Percentiles rank a stretch among this genome's conserved stretches.
These are phyloP conservation scores for Lepidium africanum DNA, from an alignment of 345 rosid genomes.

Conservation along the genomic window DNA sequence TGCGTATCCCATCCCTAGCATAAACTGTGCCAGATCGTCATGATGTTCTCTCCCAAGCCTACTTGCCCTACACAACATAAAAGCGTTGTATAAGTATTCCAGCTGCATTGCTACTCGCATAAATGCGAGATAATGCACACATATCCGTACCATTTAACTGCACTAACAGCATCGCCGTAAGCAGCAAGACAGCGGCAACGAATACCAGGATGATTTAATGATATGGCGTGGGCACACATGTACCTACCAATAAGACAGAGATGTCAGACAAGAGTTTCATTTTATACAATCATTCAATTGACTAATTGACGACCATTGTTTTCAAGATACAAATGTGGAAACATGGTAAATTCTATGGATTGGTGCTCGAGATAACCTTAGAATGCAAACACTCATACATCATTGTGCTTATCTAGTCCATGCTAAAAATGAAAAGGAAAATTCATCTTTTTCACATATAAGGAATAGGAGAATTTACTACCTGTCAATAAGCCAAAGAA, in stretches of 20 bases:
- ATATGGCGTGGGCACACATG: slow-evolving; percentile 96
- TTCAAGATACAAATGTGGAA: background rate
- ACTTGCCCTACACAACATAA: slow-evolving; percentile 71
- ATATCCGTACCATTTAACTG: slow-evolving; percentile 77
- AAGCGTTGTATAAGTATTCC: background rate
- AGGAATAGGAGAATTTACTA: slow-evolving; percentile 22
- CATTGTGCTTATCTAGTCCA: background rate
- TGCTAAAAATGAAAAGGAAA: background rate
- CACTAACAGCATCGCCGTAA: slow-evolving; percentile 95
- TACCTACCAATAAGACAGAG: slow-evolving; percentile 44
- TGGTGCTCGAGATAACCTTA: background rate
- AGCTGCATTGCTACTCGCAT: background rate
- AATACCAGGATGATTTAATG: slow-evolving; percentile 95
- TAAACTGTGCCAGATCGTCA: slow-evolving; percentile 95
- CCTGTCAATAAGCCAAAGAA: slow-evolving; percentile 99
- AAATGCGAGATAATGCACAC: slow-evolving; percentile 1
- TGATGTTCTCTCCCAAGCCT: slow-evolving; percentile 99
- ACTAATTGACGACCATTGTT: slow-evolving; percentile 1
- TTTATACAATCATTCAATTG: background rate
- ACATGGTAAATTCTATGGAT: background rate
- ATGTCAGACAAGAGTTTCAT: slow-evolving; percentile 5
- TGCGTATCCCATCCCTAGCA: slow-evolving; percentile 99
- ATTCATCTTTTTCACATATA: background rate
- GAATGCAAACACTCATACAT: background rate
- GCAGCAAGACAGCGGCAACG: slow-evolving; percentile 98